Conservation (phyloP, 2,329 filamentous ascomycete species). For the Aurifilum marmelostoma region DNA sequence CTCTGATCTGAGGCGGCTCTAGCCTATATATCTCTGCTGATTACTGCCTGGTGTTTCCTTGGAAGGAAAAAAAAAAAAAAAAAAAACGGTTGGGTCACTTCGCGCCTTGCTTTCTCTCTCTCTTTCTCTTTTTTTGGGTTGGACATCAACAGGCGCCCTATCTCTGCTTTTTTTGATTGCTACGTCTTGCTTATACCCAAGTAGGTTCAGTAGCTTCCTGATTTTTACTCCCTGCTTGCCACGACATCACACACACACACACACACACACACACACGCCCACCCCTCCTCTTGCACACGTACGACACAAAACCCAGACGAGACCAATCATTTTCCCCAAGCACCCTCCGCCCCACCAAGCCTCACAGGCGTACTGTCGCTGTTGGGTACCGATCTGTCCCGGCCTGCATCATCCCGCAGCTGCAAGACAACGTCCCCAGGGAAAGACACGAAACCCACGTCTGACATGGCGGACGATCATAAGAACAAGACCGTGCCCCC, state of each 20-base stretch:
- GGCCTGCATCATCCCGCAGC: slow-evolving; percentile 31
- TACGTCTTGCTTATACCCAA: slow-evolving; percentile 21
- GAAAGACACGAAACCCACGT: slow-evolving; percentile 13
- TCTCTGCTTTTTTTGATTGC: slow-evolving; percentile 23
- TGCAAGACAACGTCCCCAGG: slow-evolving; percentile 26
- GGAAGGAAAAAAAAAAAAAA: background rate
- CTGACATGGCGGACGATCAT: slow-evolving; percentile 36
- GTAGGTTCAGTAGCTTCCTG: slow-evolving; percentile 23
- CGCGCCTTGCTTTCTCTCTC: background rate
- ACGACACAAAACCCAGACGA: slow-evolving; percentile 25
- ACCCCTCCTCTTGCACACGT: slow-evolving; percentile 25
- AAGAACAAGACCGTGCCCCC: slow-evolving; percentile 38
- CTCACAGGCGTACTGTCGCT: slow-evolving; percentile 11
- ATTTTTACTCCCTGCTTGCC: slow-evolving; percentile 26
- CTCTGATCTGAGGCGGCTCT: slow-evolving; percentile 8
- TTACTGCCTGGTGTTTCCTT: slow-evolving; percentile 8
- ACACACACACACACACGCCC: no score
- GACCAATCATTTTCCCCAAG: slow-evolving; percentile 21
- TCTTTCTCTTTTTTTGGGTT: background rate
- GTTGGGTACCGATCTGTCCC: slow-evolving; percentile 28
- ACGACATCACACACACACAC: slow-evolving; percentile 26
- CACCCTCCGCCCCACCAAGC: slow-evolving; percentile 24
- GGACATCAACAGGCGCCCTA: slow-evolving; percentile 18
- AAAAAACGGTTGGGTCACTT: slow-evolving; percentile 17
- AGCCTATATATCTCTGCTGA: slow-evolving; percentile 13